phyloP scores from a whole-genome alignment of 2,329 filamentous ascomycete species.

The Phaeosphaeria sp. region DNA sequence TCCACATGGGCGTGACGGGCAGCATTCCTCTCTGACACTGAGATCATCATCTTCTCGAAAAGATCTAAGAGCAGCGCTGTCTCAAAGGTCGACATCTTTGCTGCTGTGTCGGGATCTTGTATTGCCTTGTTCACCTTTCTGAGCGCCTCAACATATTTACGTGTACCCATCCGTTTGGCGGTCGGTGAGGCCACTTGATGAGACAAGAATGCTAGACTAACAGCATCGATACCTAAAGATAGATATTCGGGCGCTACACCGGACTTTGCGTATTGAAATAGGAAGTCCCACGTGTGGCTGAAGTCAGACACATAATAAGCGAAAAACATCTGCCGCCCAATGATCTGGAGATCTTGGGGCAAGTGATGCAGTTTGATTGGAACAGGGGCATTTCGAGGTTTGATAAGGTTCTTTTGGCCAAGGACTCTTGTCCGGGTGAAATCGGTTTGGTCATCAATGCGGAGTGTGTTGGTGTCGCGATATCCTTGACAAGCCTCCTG shows the following conservation, averaged over 20 bases:
- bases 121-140: slow-evolving; percentile 24
- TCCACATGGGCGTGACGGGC: slow-evolving; percentile 28
- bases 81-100: slow-evolving; percentile 22
- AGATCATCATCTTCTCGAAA: slow-evolving; percentile 35
- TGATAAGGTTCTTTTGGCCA: slow-evolving; percentile 1
- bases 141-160: slow-evolving; percentile 35
- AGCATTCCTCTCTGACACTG: slow-evolving; percentile 6
- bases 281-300: slow-evolving; percentile 29
- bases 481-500: slow-evolving; percentile 20
- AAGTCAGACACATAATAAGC: slow-evolving; percentile 35
- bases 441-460: slow-evolving; percentile 33
- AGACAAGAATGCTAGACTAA: slow-evolving; percentile 35
- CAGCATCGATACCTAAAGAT: slow-evolving; percentile 33
- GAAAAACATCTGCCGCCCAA: slow-evolving; percentile 33
- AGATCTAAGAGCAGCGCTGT: slow-evolving; percentile 32
- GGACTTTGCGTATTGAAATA: slow-evolving; percentile 22
- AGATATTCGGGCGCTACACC: slow-evolving; percentile 25
- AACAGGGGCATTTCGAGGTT: not conserved
- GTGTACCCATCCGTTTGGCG: slow-evolving; percentile 22
- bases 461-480: slow-evolving; percentile 28
- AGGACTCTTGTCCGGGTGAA: slow-evolving; percentile 20
- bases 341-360: slow-evolving; percentile 22
- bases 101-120: slow-evolving; percentile 18
- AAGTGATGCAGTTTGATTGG: slow-evolving; percentile 13
- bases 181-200: slow-evolving; percentile 23